Percentiles rank a stretch among this genome's conserved stretches.
These are phyloP conservation scores for Xylariaceae sp. DNA, from an alignment of 2,329 filamentous ascomycete species.

Conservation along the genomic window DNA sequence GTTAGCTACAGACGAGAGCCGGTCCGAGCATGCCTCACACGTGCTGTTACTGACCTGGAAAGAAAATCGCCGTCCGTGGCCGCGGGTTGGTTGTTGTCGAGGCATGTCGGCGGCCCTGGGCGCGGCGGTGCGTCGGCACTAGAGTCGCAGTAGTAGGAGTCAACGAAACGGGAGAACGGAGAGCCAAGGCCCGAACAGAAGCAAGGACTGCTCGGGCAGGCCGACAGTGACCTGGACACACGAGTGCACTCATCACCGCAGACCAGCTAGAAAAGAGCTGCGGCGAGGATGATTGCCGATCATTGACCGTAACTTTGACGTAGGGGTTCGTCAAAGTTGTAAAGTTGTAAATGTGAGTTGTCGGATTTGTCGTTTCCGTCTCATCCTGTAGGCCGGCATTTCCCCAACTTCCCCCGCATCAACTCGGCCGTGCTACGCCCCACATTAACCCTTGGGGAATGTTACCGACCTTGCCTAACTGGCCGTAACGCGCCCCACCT, in stretches of 20 bases:
- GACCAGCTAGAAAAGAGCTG: slow-evolving; percentile 28
- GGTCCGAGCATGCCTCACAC: slow-evolving; percentile 6
- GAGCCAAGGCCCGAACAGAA: slow-evolving; percentile 16
- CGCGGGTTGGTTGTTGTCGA: slow-evolving; percentile 32
- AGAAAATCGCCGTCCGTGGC: slow-evolving; percentile 55
- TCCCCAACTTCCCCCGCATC: slow-evolving; percentile 20
- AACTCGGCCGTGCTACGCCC: background rate
- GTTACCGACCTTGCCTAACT: background rate
- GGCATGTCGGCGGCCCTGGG: slow-evolving; percentile 23
- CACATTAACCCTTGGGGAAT: background rate
- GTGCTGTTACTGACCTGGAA: slow-evolving; percentile 42
- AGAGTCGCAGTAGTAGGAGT: slow-evolving; percentile 6
- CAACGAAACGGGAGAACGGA: background rate
- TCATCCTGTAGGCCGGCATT: slow-evolving; percentile 6
- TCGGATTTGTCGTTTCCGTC: background rate
- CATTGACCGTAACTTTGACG: slow-evolving; percentile 19
- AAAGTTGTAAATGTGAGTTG: background rate
- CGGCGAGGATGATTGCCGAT: slow-evolving; percentile 17
- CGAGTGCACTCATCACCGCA: slow-evolving; percentile 29
- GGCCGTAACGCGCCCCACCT: too few species aligned
- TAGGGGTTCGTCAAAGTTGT: background rate
- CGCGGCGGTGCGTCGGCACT: slow-evolving; percentile 19
- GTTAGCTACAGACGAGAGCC: slow-evolving; percentile 9
- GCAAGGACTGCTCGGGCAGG: slow-evolving; percentile 18
- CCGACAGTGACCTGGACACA: slow-evolving; percentile 24